Evolutionary conservation across 2,329 filamentous ascomycete species (phyloP).

Genomic region (Aspergillus puulaauensis): DNA sequence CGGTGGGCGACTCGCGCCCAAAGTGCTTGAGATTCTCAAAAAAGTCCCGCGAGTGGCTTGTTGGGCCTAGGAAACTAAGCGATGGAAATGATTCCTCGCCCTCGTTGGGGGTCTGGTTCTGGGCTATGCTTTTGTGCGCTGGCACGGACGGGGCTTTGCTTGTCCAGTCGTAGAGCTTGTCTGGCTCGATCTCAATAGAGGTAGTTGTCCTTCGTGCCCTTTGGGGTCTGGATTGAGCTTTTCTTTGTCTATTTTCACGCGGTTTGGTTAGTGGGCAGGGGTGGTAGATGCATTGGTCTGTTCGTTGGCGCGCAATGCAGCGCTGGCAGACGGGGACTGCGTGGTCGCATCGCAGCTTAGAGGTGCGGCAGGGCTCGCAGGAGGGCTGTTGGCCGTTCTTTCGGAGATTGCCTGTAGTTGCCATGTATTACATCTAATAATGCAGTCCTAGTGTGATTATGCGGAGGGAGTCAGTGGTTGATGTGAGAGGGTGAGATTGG

Average conservation of each 20-base stretch:
- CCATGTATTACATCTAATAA: too few relatives aligned
- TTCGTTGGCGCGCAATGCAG: constrained; percentile 11
- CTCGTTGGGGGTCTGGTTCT: too few relatives aligned
- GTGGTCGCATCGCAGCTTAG: constrained; percentile 27
- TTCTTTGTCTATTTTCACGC: not conserved
- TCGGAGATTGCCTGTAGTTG: not conserved
- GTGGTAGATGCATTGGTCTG: constrained; percentile 17
- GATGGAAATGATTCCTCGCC: too few relatives aligned
- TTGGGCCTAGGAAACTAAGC: too few relatives aligned
- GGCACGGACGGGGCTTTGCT: too few relatives aligned
- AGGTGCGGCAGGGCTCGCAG: constrained; percentile 25
- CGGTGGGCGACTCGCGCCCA: not conserved
- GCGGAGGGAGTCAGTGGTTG: too few relatives aligned
- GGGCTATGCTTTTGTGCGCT: too few relatives aligned
- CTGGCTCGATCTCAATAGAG: not conserved
- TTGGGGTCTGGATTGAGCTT: not conserved
- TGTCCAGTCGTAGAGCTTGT: too few relatives aligned
- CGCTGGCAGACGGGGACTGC: constrained; percentile 18
- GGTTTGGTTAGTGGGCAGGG: constrained; percentile 15
- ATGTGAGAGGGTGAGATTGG: too few relatives aligned
- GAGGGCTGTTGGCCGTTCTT: constrained; percentile 17
- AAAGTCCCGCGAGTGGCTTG: too few relatives aligned
- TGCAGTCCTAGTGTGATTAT: too few relatives aligned
- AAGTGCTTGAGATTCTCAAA: not conserved
- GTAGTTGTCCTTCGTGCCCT: not conserved